Evolutionary conservation across 2,329 filamentous ascomycete species (phyloP), one percentile per base, ranked within the genome.

Genomic region (Ophiostoma sp.): DNA sequence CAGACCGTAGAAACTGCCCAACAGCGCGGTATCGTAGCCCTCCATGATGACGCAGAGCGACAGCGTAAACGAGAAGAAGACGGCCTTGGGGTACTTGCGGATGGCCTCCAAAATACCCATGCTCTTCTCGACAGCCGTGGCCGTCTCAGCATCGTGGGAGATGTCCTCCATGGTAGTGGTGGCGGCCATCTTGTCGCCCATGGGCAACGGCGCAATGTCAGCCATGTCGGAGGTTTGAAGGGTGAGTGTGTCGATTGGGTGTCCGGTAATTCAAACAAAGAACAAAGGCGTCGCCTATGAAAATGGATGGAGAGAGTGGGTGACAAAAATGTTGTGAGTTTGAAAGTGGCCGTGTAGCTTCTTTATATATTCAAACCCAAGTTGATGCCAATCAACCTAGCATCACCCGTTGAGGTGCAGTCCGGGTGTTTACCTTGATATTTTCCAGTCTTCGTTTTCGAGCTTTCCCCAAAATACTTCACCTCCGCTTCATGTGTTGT

Each of bases 1-100:
- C 59, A 75, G 76, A 0, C 73, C 76, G 17, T 74, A 76, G 33
- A 77, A 77, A 33, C 74, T 76, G 25, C 76, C 76, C 33, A 78
- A 70, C 70, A 78, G 70, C 5, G 76, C 74, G 8, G 74, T 77
- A 19, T 78, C 77, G 70, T 78, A 78, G 25, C 77, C 77, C 61
- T 78, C 76, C 76, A 77, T 77, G 59, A 78, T 75, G 11, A 78
- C 73, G 19, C 74, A 74, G 33, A 74, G 64, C n/a, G 75, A 76
- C 15, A 74, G 64, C 3, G 75, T 68, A 11, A 76, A 42, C 52
- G 74, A 74, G 61, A 72, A 76, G 45, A 69, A 69, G 15, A 72
- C 52, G 17, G 77, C 76, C 70, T 72, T 75, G 45, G 70, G 76
- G 59, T 76, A 75, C 11, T 57, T 31, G 12, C 69, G 68, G 22